Conservation (phyloP, 164 flowering plant genomes). For the Vitis rupestris region DNA sequence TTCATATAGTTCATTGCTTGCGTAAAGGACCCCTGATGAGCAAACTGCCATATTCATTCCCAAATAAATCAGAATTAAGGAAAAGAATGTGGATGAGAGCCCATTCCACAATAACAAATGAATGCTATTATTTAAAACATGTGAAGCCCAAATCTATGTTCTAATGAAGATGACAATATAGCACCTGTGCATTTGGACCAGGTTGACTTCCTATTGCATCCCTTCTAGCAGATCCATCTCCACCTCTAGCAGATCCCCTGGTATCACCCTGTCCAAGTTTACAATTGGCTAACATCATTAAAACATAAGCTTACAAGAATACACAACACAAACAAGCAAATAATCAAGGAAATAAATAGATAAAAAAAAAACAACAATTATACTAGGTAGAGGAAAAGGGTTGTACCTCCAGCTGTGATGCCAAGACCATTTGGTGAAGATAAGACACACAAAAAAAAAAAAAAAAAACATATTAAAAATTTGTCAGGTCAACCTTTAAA, state of each 20-base stretch:
- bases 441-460: background rate
- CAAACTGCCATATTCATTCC: constrained; percentile 26
- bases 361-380: background rate
- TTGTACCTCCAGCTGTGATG: constrained; percentile 45
- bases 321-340: background rate
- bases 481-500: no score
- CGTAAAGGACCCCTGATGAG: constrained; percentile 42
- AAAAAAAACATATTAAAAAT: background rate
- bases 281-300: background rate
- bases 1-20: constrained; percentile 39
- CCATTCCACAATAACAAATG: background rate
- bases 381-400: background rate
- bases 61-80: background rate
- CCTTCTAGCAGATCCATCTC: constrained; percentile 33
- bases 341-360: background rate
- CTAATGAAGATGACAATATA: background rate
- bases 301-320: background rate
- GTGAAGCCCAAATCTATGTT: background rate
- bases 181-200: constrained; percentile 45
- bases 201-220: constrained; percentile 38
- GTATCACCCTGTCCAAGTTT: constrained; percentile 51
- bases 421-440: constrained; percentile 1
- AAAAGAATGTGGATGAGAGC: background rate
- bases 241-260: constrained; percentile 54
- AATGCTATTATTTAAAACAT: background rate